Conservation (phyloP, 805 yeast genomes). For the Pichia exigua region DNA sequence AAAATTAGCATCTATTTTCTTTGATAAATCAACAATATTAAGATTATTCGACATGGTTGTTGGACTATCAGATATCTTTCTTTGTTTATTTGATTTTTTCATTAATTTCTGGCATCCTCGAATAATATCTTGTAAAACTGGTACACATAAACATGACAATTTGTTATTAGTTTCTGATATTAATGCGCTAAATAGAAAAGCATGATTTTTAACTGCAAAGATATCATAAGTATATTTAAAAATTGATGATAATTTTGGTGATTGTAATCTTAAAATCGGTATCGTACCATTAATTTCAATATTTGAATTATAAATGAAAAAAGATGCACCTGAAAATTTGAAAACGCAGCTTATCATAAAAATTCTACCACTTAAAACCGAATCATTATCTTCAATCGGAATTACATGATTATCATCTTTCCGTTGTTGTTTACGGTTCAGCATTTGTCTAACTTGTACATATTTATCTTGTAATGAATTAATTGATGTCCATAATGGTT, state of each 20-base stretch:
- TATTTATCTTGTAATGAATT: constrained; percentile 26
- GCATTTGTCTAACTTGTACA: constrained; percentile 11
- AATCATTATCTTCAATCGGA: neutral
- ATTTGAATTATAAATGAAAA: constrained; percentile 39
- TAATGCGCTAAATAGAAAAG: constrained; percentile 42
- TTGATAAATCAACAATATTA: constrained; percentile 39
- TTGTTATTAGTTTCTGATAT: constrained; percentile 68
- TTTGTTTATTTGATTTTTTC: constrained; percentile 16
- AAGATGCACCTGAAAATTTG: constrained; percentile 63
- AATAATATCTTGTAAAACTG: constrained; percentile 57
- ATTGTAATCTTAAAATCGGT: constrained; percentile 53
- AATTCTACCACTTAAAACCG: constrained; percentile 22
- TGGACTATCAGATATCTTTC: neutral
- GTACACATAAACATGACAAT: constrained; percentile 68
- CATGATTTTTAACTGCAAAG: constrained; percentile 33
- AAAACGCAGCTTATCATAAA: constrained; percentile 35
- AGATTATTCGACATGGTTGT: constrained; percentile 8
- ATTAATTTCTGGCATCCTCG: constrained; percentile 43
- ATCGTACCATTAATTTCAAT: constrained; percentile 31
- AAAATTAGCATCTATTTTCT: constrained; percentile 52
- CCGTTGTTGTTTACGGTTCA: neutral
- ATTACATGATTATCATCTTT: too few relatives aligned
- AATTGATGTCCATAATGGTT: constrained; percentile 41
- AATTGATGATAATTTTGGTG: constrained; percentile 66
- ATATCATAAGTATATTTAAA: constrained; percentile 42